Evolutionary conservation across 371 early-diverging fungal species (phyloP).

Genomic region (Batrachochytrium dendrobatidis): DNA sequence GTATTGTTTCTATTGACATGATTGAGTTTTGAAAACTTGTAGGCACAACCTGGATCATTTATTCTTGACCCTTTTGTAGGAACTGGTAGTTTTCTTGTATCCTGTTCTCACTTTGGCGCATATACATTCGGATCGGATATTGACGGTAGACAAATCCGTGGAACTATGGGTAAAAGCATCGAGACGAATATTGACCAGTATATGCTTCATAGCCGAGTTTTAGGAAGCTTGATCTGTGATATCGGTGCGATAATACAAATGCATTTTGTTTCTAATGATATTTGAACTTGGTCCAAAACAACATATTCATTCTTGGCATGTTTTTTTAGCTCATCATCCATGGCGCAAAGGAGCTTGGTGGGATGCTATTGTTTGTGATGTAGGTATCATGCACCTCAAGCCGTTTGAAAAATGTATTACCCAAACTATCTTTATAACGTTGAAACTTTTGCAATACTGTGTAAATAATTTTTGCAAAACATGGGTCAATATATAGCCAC

Average conservation of each 20-base stretch:
- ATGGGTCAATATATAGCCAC: constrained; percentile 54
- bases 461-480: not conserved
- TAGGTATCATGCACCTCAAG: constrained; percentile 17
- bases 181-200: constrained; percentile 81
- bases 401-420: constrained; percentile 48
- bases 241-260: constrained; percentile 36
- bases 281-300: no score
- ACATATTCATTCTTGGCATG: no score
- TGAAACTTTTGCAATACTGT: not conserved
- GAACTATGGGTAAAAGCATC: constrained; percentile 52
- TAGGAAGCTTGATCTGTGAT: constrained; percentile 83
- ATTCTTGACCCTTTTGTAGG: constrained; percentile 98
- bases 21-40: not conserved
- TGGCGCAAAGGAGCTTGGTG: constrained; percentile 54
- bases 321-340: constrained; percentile 59
- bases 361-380: constrained; percentile 59
- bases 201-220: constrained; percentile 55
- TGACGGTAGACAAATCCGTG: constrained; percentile 94
- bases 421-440: constrained; percentile 27
- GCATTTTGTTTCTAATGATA: not conserved
- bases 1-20: not conserved
- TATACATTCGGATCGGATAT: constrained; percentile 92
- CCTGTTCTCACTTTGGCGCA: constrained; percentile 89
- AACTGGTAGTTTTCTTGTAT: constrained; percentile 85
- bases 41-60: constrained; percentile 65